phyloP scores from a whole-genome alignment of 2,329 filamentous ascomycete species.

The Cryphonectria naterciae region DNA sequence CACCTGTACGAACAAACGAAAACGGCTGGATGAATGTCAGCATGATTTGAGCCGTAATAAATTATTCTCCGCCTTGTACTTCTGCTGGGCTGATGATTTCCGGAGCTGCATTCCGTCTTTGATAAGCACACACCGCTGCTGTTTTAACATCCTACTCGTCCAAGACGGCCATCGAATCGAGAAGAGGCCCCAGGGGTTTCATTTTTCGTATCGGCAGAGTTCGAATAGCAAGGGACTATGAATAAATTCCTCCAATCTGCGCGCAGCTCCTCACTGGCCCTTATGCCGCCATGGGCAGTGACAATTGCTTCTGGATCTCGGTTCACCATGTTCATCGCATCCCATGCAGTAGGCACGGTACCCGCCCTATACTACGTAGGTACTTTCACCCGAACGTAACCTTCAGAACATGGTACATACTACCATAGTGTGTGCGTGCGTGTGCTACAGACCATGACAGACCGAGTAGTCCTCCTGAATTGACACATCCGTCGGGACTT shows the following conservation, averaged over 20 bases:
- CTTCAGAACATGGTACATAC: background rate
- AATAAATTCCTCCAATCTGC: background rate
- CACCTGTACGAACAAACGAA: background rate
- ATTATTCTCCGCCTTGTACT: background rate
- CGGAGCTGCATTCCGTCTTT: background rate
- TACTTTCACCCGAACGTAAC: background rate
- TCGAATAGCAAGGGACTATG: background rate
- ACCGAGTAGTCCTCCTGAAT: background rate
- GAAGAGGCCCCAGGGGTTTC: background rate
- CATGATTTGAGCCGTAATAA: background rate
- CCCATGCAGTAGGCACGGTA: background rate
- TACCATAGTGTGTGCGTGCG: background rate
- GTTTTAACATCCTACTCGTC: background rate
- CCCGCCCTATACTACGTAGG: background rate
- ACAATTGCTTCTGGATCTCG: background rate
- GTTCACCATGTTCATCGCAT: background rate
- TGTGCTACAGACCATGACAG: background rate
- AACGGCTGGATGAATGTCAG: background rate
- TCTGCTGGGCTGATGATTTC: background rate
- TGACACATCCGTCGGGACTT: conserved; percentile 1
- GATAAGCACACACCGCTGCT: background rate
- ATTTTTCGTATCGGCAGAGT: background rate
- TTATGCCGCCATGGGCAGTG: background rate
- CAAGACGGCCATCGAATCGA: background rate
- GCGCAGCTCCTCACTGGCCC: background rate